These are phyloP conservation scores for Claviceps arundinis DNA, from an alignment of 2,329 filamentous ascomycete species.

Conservation along the genomic window DNA sequence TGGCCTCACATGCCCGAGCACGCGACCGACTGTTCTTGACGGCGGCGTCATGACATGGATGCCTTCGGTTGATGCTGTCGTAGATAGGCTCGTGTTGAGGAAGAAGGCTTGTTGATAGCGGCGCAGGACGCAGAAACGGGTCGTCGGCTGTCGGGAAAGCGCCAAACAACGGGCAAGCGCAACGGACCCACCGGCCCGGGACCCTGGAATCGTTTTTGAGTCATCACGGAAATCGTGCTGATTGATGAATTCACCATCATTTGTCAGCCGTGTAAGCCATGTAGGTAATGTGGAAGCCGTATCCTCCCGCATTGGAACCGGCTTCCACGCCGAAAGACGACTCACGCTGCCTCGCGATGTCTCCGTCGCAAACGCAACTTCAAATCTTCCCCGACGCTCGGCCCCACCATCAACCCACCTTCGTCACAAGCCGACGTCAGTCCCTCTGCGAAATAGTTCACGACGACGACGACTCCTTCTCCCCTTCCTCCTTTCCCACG, in stretches of 20 bases:
- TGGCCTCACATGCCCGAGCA: not conserved
- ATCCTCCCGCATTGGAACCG: no score
- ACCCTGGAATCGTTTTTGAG: not conserved
- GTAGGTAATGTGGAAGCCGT: no score
- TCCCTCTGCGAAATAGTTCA: not conserved
- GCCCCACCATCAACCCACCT: no score
- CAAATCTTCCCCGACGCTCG: no score
- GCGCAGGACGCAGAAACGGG: not conserved
- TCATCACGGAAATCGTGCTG: no score
- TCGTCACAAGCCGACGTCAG: not conserved
- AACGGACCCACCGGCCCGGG: not conserved
- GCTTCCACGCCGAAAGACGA: no score
- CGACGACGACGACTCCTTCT: not conserved
- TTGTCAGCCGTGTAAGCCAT: no score
- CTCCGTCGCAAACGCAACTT: no score
- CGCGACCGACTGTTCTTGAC: not conserved
- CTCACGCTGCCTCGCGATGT: no score
- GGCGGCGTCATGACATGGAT: slow-evolving; percentile 1
- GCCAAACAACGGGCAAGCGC: not conserved
- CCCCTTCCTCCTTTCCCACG: not conserved
- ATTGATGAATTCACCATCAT: no score
- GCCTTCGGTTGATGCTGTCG: not conserved
- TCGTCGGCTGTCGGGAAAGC: not conserved
- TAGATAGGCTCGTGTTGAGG: not conserved
- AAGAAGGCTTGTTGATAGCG: not conserved